Conservation (phyloP, 192 early-diverging fungal species). For the Gonapodya prolifera region DNA sequence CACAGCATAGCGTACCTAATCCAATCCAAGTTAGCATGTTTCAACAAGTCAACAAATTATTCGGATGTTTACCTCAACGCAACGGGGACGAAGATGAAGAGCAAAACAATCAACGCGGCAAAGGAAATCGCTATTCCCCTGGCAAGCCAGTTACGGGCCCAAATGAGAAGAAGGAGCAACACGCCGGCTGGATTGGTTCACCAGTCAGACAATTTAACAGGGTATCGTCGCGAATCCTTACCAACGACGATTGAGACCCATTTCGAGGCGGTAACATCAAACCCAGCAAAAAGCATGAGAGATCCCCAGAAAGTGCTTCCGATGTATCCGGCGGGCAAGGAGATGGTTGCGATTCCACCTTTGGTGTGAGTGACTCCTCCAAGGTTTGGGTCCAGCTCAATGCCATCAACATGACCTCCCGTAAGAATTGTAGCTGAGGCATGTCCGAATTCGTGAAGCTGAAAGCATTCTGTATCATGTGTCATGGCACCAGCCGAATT, state of each 20-base stretch:
- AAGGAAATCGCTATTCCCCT: not conserved
- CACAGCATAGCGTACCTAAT: not conserved
- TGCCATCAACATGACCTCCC: constrained; percentile 77
- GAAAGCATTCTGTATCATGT: not conserved
- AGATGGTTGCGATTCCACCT: constrained; percentile 68
- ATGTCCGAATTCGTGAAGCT: constrained; percentile 88
- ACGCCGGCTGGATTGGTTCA: not conserved
- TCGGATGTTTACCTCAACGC: not conserved
- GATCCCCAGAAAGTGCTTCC: constrained; percentile 81
- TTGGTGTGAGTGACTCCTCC: constrained; percentile 78
- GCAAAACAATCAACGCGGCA: not conserved
- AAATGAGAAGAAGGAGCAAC: constrained; percentile 69
- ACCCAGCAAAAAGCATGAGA: constrained; percentile 85
- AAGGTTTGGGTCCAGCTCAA: constrained; percentile 84
- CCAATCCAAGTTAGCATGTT: not conserved
- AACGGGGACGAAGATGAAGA: not conserved
- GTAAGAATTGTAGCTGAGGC: constrained; percentile 74
- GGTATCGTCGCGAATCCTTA: not conserved
- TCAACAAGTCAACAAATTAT: not conserved
- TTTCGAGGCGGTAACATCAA: constrained; percentile 77
- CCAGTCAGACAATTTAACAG: not conserved
- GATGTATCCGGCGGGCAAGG: constrained; percentile 83
- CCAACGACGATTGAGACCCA: constrained; percentile 74
- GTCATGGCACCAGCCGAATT: not conserved
- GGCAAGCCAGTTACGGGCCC: constrained; percentile 75